Evolutionary conservation across 768 basidiomycete genomes (phyloP).

Genomic region (Amylocystis lapponica): DNA sequence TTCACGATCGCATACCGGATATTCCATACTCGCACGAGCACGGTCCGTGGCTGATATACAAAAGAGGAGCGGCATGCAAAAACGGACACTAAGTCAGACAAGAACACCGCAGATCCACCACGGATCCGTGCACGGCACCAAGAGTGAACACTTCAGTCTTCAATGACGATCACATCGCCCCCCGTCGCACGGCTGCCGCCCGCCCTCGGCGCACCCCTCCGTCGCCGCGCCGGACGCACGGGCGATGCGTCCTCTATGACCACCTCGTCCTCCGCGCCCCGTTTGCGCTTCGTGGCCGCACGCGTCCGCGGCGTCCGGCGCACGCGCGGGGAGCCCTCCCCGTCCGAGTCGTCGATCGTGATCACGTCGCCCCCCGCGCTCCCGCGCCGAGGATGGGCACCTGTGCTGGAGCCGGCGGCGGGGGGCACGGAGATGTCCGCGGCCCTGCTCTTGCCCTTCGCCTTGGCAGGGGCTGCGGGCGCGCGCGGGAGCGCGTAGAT

Average conservation of each 20-base stretch:
- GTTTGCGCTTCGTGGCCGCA: slow-evolving; percentile 16
- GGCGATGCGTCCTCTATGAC: slow-evolving; percentile 5
- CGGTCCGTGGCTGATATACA: too few species aligned
- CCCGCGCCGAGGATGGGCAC: too few species aligned
- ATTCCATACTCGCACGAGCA: too few species aligned
- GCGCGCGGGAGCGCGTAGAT: slow-evolving; percentile 55
- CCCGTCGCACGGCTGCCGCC: neutral
- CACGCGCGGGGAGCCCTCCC: slow-evolving; percentile 8
- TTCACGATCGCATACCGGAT: too few species aligned
- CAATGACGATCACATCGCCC: slow-evolving; percentile 24
- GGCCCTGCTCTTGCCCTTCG: slow-evolving; percentile 11
- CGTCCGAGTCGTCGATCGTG: slow-evolving; percentile 24
- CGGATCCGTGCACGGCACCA: too few species aligned
- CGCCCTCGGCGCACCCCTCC: slow-evolving; percentile 4
- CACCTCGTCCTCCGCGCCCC: slow-evolving; percentile 7
- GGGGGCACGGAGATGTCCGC: neutral
- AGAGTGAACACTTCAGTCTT: slow-evolving; percentile 12
- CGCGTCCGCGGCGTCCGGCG: neutral
- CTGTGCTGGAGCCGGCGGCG: slow-evolving; percentile 1
- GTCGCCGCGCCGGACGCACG: slow-evolving; percentile 3
- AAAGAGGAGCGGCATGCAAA: too few species aligned
- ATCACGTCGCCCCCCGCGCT: slow-evolving; percentile 10
- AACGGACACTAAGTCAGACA: too few species aligned
- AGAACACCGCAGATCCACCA: too few species aligned
- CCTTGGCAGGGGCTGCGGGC: slow-evolving; percentile 13